phyloP scores from a whole-genome alignment of 1,139 yeast species.

The Wickerhamiella infanticola region DNA sequence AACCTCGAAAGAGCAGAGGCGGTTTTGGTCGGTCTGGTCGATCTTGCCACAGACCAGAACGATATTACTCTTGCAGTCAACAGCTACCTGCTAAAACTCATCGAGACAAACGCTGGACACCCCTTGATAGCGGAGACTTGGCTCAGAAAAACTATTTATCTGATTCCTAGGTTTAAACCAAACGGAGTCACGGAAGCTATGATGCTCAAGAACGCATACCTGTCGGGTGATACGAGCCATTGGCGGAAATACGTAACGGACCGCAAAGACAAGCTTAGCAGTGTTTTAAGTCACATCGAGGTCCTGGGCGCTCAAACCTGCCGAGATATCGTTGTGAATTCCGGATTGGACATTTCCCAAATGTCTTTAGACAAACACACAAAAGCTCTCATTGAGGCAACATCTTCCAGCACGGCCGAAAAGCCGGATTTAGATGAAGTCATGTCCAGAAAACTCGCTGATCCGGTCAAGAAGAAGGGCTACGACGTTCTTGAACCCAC shows the following conservation, averaged over 20 bases:
- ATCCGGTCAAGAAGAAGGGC: conserved; percentile 36
- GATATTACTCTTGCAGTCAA: conserved; percentile 33
- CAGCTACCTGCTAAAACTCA: conserved; percentile 33
- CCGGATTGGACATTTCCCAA: conserved; percentile 12
- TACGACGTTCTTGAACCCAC: conserved; percentile 46
- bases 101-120: conserved; percentile 24
- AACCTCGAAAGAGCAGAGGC: conserved; percentile 60
- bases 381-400: neutral
- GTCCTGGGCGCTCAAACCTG: conserved; percentile 53
- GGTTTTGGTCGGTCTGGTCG: conserved; percentile 43
- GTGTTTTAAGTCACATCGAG: conserved; percentile 48
- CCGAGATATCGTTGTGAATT: conserved; percentile 26
- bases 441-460: conserved; percentile 3
- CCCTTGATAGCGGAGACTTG: conserved; percentile 19
- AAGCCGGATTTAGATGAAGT: conserved; percentile 14
- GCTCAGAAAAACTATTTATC: conserved; percentile 17
- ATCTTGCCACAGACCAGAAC: conserved; percentile 24
- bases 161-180: conserved; percentile 17
- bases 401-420: neutral
- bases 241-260: conserved; percentile 19
- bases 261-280: conserved; percentile 19
- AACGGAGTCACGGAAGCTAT: conserved; percentile 25
- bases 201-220: conserved; percentile 21
- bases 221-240: conserved; percentile 14
- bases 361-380: conserved; percentile 1